These are phyloP conservation scores for Chaetomium olivaceum DNA, from an alignment of 2,329 filamentous ascomycete genomes.

Conservation along the genomic window DNA sequence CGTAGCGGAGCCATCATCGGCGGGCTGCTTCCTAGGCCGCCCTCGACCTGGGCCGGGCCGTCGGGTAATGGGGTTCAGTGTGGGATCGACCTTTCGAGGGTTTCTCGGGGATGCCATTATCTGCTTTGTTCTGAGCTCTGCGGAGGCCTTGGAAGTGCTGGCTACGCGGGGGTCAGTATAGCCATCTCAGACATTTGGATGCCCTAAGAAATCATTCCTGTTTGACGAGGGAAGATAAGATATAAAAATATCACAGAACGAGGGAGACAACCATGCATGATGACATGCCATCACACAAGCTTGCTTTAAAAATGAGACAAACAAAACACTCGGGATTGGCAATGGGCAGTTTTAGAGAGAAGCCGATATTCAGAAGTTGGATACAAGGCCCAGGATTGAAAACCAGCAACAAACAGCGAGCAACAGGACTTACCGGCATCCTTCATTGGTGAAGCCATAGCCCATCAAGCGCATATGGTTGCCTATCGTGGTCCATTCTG, in stretches of 20 bases:
- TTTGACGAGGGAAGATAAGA: not conserved
- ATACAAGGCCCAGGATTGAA: not conserved
- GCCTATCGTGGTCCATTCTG: conserved; percentile 63
- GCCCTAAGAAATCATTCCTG: not conserved
- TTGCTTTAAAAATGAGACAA: not conserved
- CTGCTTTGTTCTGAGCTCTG: conserved; percentile 55
- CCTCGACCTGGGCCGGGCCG: conserved; percentile 60
- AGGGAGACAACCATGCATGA: not conserved
- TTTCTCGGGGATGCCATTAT: conserved; percentile 39
- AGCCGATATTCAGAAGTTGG: not conserved
- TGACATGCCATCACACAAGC: not conserved
- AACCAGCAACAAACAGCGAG: not conserved
- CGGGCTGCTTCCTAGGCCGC: conserved; percentile 51
- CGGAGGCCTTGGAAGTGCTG: conserved; percentile 64
- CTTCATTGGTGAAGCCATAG: conserved; percentile 65
- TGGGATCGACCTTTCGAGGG: conserved; percentile 50
- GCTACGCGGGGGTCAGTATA: conserved; percentile 38
- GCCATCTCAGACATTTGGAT: not conserved
- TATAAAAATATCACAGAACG: not conserved
- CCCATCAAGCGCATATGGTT: conserved; percentile 60
- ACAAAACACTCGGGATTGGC: not conserved
- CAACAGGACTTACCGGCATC: conserved; percentile 56
- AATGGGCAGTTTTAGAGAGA: not conserved
- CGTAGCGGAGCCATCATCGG: conserved; percentile 14
- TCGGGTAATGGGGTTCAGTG: conserved; percentile 59